phyloP scores from a whole-genome alignment of 306 rosid species.

The Adenanthera pavonina region DNA sequence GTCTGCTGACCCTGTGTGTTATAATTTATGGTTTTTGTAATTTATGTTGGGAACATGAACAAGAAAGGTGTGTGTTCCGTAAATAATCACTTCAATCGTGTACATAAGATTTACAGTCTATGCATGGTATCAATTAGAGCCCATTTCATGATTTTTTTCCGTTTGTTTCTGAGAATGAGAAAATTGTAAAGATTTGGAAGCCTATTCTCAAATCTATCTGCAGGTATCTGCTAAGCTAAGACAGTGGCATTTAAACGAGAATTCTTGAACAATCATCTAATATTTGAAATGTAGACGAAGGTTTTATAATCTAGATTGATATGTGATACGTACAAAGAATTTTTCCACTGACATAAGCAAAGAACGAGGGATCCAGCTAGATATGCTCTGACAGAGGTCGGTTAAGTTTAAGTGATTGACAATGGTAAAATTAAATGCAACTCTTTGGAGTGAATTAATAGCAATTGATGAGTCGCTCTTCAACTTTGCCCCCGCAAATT shows the following conservation, averaged over 20 bases:
- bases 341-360: too few relatives aligned
- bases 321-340: too few relatives aligned
- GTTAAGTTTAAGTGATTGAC: too few relatives aligned
- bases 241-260: neutral
- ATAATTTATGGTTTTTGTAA: constrained; percentile 34
- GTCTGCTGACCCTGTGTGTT: constrained; percentile 11
- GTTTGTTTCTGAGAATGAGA: neutral
- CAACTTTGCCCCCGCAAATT: too few relatives aligned
- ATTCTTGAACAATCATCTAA: neutral
- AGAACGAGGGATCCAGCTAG: too few relatives aligned
- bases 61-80: constrained; percentile 10
- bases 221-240: neutral
- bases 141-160: neutral
- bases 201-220: neutral
- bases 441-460: too few relatives aligned
- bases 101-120: neutral
- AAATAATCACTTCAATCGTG: constrained; percentile 34
- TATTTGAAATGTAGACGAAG: too few relatives aligned
- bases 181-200: constrained; percentile 3
- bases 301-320: too few relatives aligned
- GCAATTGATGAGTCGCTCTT: too few relatives aligned
- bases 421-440: too few relatives aligned
- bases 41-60: constrained; percentile 20
- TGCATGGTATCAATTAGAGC: neutral
- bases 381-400: too few relatives aligned